Conservation (phyloP, 1,139 yeast species). For the Zygosaccharomyces pseudobailii region DNA sequence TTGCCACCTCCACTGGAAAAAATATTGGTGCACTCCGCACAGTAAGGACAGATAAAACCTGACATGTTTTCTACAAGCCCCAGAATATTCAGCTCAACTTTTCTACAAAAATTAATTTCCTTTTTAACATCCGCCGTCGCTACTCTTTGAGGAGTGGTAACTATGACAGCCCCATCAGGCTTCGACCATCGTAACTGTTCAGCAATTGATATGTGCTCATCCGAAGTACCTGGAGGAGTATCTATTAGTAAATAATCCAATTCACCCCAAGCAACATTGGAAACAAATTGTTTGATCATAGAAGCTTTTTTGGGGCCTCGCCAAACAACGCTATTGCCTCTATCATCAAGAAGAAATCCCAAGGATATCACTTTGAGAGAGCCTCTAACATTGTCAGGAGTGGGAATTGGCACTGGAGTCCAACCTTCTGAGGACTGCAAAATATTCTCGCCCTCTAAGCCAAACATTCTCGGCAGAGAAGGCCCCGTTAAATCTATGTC, state of each 20-base stretch:
- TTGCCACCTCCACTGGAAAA: slow-evolving; percentile 95
- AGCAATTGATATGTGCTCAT: slow-evolving; percentile 95
- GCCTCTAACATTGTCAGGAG: slow-evolving; percentile 22
- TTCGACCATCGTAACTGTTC: slow-evolving; percentile 75
- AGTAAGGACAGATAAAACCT: slow-evolving; percentile 92
- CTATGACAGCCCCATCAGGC: slow-evolving; percentile 90
- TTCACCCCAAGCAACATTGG: slow-evolving; percentile 87
- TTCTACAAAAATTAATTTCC: slow-evolving; percentile 86
- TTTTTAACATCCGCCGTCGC: slow-evolving; percentile 91
- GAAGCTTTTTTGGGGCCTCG: slow-evolving; percentile 98
- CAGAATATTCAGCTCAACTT: slow-evolving; percentile 71
- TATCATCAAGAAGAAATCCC: slow-evolving; percentile 78
- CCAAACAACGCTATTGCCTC: slow-evolving; percentile 95
- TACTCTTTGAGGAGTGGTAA: slow-evolving; percentile 94
- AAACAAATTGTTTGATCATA: slow-evolving; percentile 89
- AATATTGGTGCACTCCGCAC: slow-evolving; percentile 86
- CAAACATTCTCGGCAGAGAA: slow-evolving; percentile 93
- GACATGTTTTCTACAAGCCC: slow-evolving; percentile 97
- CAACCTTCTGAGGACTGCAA: slow-evolving; percentile 83
- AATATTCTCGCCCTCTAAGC: slow-evolving; percentile 73
- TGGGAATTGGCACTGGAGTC: slow-evolving; percentile 68
- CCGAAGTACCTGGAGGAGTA: slow-evolving; percentile 98
- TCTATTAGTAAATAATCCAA: slow-evolving; percentile 84
- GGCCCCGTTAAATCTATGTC: slow-evolving; percentile 98
- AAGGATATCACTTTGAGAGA: slow-evolving; percentile 68